phyloP scores from a whole-genome alignment of 805 yeast genomes.

The Komagataella pastoris region DNA sequence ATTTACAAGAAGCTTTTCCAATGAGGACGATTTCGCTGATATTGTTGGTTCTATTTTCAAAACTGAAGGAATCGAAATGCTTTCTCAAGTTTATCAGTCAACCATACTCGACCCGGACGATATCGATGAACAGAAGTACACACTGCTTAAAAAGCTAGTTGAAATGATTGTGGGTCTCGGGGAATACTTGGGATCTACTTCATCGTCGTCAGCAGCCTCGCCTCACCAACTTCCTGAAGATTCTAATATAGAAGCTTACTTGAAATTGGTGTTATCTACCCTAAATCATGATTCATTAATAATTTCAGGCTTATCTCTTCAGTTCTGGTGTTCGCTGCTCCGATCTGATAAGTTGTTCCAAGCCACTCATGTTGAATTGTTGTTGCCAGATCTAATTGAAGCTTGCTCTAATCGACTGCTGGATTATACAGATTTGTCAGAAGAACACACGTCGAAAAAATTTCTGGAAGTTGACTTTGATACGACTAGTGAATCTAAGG shows the following conservation, averaged over 20 bases:
- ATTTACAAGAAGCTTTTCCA: slow-evolving; percentile 65
- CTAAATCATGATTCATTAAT: slow-evolving; percentile 77
- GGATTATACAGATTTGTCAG: slow-evolving; percentile 56
- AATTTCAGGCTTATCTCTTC: slow-evolving; percentile 82
- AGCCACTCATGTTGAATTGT: slow-evolving; percentile 35
- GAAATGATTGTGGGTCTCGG: slow-evolving; percentile 86
- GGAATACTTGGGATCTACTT: slow-evolving; percentile 50
- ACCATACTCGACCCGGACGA: slow-evolving; percentile 54
- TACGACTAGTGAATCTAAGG: slow-evolving; percentile 62
- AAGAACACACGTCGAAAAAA: slow-evolving; percentile 47
- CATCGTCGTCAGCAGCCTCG: slow-evolving; percentile 3
- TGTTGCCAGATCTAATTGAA: slow-evolving; percentile 59
- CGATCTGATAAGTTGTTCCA: slow-evolving; percentile 66
- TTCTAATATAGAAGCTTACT: slow-evolving; percentile 54
- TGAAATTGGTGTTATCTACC: slow-evolving; percentile 65
- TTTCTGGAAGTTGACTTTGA: slow-evolving; percentile 83
- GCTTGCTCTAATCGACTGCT: slow-evolving; percentile 68
- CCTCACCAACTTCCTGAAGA: neutral
- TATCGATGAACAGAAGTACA: slow-evolving; percentile 59
- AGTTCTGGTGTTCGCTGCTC: slow-evolving; percentile 87
- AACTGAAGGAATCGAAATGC: slow-evolving; percentile 57
- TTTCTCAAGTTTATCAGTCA: slow-evolving; percentile 48
- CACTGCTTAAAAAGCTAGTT: slow-evolving; percentile 77
- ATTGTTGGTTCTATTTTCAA: slow-evolving; percentile 71
- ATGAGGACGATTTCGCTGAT: slow-evolving; percentile 56